phyloP scores from a whole-genome alignment of 2,329 filamentous ascomycete species.

The Colletotrichum sp. region DNA sequence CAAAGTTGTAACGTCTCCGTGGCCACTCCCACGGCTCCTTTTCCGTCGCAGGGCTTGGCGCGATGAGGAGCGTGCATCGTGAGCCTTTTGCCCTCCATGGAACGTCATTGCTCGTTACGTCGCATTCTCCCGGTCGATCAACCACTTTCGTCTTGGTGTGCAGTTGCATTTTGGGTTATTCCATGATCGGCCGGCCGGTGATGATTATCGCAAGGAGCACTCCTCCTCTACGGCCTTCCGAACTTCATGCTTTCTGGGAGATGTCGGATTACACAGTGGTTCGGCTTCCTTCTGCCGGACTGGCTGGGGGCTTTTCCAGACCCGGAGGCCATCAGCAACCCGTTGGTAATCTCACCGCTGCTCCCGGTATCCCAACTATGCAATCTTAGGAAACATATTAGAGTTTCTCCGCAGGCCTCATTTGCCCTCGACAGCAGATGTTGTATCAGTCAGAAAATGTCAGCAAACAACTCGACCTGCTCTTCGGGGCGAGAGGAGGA shows the following conservation, averaged over 20 bases:
- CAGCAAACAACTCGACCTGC: neutral
- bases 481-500: neutral
- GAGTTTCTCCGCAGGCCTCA: neutral
- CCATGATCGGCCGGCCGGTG: neutral
- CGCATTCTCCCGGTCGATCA: neutral
- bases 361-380: neutral
- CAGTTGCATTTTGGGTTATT: neutral
- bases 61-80: neutral
- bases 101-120: neutral
- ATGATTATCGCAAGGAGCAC: neutral
- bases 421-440: neutral
- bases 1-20: neutral
- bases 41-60: neutral
- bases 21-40: neutral
- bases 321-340: neutral
- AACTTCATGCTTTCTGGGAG: neutral
- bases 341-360: neutral
- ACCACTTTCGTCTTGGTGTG: neutral
- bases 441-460: neutral
- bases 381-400: constrained; percentile 1
- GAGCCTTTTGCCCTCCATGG: neutral
- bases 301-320: neutral
- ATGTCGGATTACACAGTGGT: neutral
- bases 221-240: neutral
- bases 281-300: neutral